Evolutionary conservation across 129 eudicot species (phyloP).

Genomic region (Kitagawia praeruptora): DNA sequence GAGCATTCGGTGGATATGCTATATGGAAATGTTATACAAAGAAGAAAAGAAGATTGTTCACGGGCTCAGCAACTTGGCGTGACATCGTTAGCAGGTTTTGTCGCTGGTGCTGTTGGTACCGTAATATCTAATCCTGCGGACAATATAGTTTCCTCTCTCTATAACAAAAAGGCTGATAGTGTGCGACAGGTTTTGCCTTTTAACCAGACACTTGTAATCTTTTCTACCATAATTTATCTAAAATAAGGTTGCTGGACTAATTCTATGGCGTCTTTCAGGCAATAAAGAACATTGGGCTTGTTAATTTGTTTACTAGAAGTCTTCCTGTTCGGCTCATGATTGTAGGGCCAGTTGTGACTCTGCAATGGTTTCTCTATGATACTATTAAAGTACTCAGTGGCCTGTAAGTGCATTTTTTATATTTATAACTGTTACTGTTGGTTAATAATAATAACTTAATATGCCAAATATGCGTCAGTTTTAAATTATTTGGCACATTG

Average conservation of each 20-base stretch:
- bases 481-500: background rate
- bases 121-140: conserved; percentile 86
- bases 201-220: background rate
- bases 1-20: conserved; percentile 83
- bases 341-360: conserved; percentile 82
- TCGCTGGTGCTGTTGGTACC: conserved; percentile 89
- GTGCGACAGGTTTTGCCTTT: conserved; percentile 41
- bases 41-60: conserved; percentile 73
- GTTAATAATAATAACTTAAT: background rate
- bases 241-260: background rate
- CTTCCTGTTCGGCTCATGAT: conserved; percentile 70
- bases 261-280: conserved; percentile 39
- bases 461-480: background rate
- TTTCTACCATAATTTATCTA: background rate
- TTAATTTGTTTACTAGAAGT: conserved; percentile 79
- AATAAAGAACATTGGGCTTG: conserved; percentile 56
- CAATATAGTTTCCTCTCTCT: conserved; percentile 63
- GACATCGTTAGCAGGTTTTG: conserved; percentile 76
- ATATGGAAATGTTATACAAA: conserved; percentile 44
- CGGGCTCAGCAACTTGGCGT: conserved; percentile 72
- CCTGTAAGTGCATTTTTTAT: conserved; percentile 50
- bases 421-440: background rate
- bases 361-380: conserved; percentile 92
- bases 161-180: conserved; percentile 64
- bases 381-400: conserved; percentile 75